Conservation (phyloP, 805 yeast species). For the Barnettozyma sp. region DNA sequence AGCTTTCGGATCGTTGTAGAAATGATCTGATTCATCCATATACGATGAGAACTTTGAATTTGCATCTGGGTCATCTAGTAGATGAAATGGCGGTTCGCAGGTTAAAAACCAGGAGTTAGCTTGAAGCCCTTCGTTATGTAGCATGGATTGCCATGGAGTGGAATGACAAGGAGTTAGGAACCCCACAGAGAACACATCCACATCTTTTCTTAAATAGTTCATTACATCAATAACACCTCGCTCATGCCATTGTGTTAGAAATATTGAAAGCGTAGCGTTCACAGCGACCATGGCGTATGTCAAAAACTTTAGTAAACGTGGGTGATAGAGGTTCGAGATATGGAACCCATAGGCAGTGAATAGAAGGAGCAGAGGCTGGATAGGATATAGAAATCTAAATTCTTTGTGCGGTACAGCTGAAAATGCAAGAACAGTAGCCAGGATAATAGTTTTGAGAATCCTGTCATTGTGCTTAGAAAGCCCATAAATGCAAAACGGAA, state of each 20-base stretch:
- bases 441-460: conserved; percentile 27
- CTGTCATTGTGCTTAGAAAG: conserved; percentile 20
- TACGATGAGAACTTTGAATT: conserved; percentile 38
- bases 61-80: conserved; percentile 27
- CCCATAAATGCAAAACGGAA: conserved; percentile 56
- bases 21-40: conserved; percentile 80
- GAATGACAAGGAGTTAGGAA: conserved; percentile 96
- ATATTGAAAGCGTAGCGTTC: conserved; percentile 38
- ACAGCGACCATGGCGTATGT: conserved; percentile 24
- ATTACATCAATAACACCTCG: conserved; percentile 75
- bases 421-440: conserved; percentile 45
- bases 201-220: conserved; percentile 38
- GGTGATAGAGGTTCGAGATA: conserved; percentile 19
- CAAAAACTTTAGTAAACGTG: conserved; percentile 12
- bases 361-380: conserved; percentile 65
- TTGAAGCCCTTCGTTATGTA: conserved; percentile 49
- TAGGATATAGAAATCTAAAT: conserved; percentile 79
- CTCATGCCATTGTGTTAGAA: conserved; percentile 70
- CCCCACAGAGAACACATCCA: conserved; percentile 50
- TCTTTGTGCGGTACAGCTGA: conserved; percentile 81
- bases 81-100: conserved; percentile 79
- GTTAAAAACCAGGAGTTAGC: conserved; percentile 64
- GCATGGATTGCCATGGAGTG: conserved; percentile 86
- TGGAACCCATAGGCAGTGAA: conserved; percentile 36
- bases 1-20: conserved; percentile 58